Base-by-base conservation (phyloP, 2,329 filamentous ascomycete genomes). In the Colletotrichum chrysophilum region DNA sequence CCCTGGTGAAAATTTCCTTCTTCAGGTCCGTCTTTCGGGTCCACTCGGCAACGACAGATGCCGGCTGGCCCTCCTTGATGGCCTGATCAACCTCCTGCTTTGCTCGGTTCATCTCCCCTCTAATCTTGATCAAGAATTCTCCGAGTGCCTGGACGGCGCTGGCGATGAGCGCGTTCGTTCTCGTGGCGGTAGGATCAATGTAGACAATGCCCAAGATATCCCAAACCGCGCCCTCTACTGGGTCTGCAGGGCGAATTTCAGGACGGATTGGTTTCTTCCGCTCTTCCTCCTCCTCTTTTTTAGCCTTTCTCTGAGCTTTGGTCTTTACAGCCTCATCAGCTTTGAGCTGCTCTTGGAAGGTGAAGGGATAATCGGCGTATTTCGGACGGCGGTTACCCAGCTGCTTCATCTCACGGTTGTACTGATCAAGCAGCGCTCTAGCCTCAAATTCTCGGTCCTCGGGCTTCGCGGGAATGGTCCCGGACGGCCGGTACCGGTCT, bases 121-220 rank as follows among this genome's bases (percentile, higher is more conserved):
- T 87, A 8, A 90, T 81, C 73, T 85, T 86, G 64, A 89, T 88
- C 70, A 91, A 84, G 26, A 87, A 85, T 43, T 89, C 87, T 30
- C 88, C 88, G 56, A 89, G 89, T 36, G 87, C 85, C 71, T 89
- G 88, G 21, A 91, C 89, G 9, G 87, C 86, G 21, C 81, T 81
- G 26, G 88, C 88, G 70, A 89, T 87, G 10, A 86, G 77, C 13
- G 83, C 79, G 30, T 83, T 86, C 2, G 82, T 84, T 76, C 83
- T 81, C 48, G 80, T 80, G 80, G 85, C 82, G 75, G 82, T 79
- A 43, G 84, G 80, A n/a, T 89, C 87, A 74, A 91, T 81, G 70
- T 88, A 81, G 16, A 90, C 86, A 62, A 89, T 86, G 21, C 88
- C 88, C 76, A 89, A 86, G 0, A 87, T 84, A 79, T 91, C 90